Conservation (phyloP, 345 rosid genomes). For the Cardiospermum halicacabum region DNA sequence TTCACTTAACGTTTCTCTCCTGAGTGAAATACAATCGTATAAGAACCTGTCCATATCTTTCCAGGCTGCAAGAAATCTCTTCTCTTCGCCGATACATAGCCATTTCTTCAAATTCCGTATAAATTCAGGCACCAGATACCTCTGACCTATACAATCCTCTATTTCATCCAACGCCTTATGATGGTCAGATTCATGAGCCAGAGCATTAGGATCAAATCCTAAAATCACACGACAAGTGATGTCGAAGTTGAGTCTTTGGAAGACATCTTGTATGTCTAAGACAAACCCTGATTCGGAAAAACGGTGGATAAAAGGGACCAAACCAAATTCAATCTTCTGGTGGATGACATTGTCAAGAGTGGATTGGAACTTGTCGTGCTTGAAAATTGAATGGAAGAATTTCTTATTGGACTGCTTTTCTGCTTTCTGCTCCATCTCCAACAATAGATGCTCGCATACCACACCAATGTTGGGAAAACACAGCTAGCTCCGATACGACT, state of each 20-base stretch:
- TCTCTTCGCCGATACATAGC: conserved; percentile 27
- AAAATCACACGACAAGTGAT: conserved; percentile 14
- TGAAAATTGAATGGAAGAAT: conserved; percentile 3
- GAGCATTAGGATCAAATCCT: conserved; percentile 20
- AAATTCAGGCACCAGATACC: conserved; percentile 9
- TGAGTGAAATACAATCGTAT: conserved; percentile 12
- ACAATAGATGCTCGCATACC: too few species aligned
- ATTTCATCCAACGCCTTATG: conserved; percentile 15
- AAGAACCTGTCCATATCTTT: conserved; percentile 12
- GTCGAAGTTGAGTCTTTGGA: conserved; percentile 28
- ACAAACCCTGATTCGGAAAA: not conserved
- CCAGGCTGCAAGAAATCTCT: conserved; percentile 12
- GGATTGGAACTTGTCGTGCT: not conserved
- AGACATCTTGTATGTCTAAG: conserved; percentile 30
- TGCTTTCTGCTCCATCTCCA: too few species aligned
- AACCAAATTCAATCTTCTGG: conserved; percentile 6
- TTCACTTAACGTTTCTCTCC: not conserved
- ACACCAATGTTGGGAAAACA: too few species aligned
- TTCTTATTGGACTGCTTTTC: conserved; percentile 17
- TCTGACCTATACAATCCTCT: conserved; percentile 10
- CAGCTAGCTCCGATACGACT: too few species aligned
- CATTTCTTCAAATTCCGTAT: conserved; percentile 22
- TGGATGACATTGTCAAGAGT: not conserved
- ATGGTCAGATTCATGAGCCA: conserved; percentile 20
- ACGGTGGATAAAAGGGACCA: conserved; percentile 8